Evolutionary conservation across 1,284 basidiomycete species (phyloP).

Genomic region (Trichosporon sp.): DNA sequence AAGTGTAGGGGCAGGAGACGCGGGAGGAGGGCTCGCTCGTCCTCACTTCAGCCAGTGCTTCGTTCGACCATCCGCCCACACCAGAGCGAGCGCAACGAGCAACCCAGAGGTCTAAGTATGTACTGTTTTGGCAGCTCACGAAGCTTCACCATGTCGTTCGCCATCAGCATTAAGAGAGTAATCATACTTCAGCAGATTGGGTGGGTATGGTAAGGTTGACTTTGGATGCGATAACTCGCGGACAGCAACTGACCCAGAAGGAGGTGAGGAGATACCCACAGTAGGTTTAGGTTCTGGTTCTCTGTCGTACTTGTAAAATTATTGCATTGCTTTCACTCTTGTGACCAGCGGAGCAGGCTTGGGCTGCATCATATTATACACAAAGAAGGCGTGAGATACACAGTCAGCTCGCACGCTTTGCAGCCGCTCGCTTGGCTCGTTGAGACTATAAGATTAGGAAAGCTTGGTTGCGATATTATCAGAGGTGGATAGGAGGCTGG

Average conservation of each 20-base stretch:
- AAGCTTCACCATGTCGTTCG: not conserved
- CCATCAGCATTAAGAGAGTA: conserved; percentile 6
- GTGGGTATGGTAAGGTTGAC: conserved; percentile 15
- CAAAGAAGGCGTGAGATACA: not conserved
- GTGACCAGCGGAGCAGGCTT: not conserved
- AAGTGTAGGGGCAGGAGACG: conserved; percentile 3
- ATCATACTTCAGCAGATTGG: not conserved
- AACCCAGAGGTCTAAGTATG: not conserved
- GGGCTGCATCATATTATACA: not conserved
- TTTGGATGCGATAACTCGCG: conserved; percentile 19
- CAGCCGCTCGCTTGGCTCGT: no score
- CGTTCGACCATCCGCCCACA: not conserved
- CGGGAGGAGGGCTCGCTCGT: not conserved
- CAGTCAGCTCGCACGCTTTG: no score
- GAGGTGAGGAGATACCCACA: conserved; percentile 10
- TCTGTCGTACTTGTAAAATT: conserved; percentile 4
- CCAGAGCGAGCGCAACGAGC: not conserved
- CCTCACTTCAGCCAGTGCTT: not conserved
- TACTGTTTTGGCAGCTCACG: conserved; percentile 12
- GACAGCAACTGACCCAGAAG: conserved; percentile 18
- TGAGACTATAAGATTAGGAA: no score
- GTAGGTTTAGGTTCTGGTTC: not conserved
- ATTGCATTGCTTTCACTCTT: conserved; percentile 7
- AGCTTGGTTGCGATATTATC: no score
- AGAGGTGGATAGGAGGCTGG: not conserved